Base-by-base conservation (phyloP, 345 rosid genomes). In the Linum trigynum region DNA sequence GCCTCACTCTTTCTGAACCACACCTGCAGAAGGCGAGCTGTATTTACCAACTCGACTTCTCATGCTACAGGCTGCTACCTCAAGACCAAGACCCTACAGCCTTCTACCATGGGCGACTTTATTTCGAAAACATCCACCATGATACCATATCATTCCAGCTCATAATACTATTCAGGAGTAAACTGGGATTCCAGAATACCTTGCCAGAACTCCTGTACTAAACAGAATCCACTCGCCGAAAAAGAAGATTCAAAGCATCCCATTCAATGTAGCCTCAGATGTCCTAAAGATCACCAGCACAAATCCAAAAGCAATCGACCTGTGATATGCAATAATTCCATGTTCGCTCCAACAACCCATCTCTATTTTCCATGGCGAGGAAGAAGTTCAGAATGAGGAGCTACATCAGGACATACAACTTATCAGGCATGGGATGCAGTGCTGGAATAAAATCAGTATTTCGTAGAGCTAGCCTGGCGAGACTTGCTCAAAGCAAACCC, bases 371-470 rank as follows among this genome's bases (percentile, higher is more conserved):
- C 42, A 85, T 83, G 88, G 56, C 83, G 23, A 65, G 81, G 9
- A 83, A 80, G 40, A 79, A 67, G 69, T 87, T 78, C 66, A 75
- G 74, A 36, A 77, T 87, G 71, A 76, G 90, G 66, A 85, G 85
- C 77, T 75, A 87, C 57, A 72, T 83, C 59, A 79, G 63, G 73
- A 85, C 85, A 72, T 87, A 78, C 58, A 83, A 80, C 78, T 79
- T 87, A n/a, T 85, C 95, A 0, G 88, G 94, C 2, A 83, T 85
- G 90, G 90, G 87, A 2, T 83, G 90, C 59, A 78, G 84, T 4
- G 88, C 88, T 0, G 88, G 88, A 38, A 51, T 85, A 36, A 67
- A 82, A 39, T 79, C 88, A 0, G 32, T 23, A 23, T 23, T 23
- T 1, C 32, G 79, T 83, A 1, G 71, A 79, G 39, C 70, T 87